These are phyloP conservation scores for Euphorbia lathyris DNA, from an alignment of 345 rosid species.

Conservation along the genomic window DNA sequence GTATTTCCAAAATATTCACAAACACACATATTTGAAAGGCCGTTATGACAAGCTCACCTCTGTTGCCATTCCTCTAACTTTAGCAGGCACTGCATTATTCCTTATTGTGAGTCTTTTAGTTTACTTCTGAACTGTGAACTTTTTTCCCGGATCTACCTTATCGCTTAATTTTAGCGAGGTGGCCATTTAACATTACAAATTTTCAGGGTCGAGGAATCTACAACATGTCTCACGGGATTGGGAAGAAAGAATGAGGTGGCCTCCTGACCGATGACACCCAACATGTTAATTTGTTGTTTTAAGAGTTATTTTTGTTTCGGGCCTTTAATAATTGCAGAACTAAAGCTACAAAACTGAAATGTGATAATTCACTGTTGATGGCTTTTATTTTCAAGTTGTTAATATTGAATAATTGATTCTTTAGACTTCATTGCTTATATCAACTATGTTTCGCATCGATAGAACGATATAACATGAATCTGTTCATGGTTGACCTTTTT, in stretches of 20 bases:
- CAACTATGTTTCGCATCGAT: too few relatives aligned
- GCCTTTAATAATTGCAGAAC: constrained; percentile 46
- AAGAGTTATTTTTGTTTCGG: constrained; percentile 11
- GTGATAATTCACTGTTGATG: too few relatives aligned
- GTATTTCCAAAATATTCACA: constrained; percentile 68
- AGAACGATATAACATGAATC: too few relatives aligned
- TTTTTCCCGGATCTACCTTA: neutral
- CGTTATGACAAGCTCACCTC: constrained; percentile 80
- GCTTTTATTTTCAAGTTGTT: too few relatives aligned
- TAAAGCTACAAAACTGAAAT: too few relatives aligned
- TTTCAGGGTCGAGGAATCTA: too few relatives aligned
- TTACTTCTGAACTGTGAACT: neutral
- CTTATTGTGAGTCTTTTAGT: too few relatives aligned
- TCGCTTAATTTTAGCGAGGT: neutral
- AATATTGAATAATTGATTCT: too few relatives aligned
- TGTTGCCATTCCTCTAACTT: constrained; percentile 75
- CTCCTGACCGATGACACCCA: neutral
- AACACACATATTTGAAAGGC: constrained; percentile 78
- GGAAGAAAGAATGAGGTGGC: too few relatives aligned
- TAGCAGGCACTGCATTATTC: constrained; percentile 58
- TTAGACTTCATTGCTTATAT: too few relatives aligned
- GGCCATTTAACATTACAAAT: neutral
- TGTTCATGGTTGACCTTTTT: too few relatives aligned
- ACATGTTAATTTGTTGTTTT: constrained; percentile 9
- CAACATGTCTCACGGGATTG: too few relatives aligned